phyloP scores from a whole-genome alignment of 306 rosid genomes.

The Glycine tomentella region DNA sequence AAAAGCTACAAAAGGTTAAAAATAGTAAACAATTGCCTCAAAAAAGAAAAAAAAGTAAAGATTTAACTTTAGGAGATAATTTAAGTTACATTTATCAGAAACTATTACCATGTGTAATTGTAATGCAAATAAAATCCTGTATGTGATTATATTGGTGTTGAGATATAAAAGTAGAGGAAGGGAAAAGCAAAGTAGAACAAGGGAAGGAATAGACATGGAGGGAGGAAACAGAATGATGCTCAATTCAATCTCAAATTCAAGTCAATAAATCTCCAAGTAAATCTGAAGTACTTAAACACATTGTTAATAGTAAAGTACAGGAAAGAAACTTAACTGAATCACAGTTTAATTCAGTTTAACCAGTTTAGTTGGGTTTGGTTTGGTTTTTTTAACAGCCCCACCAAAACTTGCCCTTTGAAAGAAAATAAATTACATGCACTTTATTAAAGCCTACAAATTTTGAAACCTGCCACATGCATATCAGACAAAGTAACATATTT shows the following conservation, averaged over 20 bases:
- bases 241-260: constrained; percentile 25
- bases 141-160: constrained; percentile 26
- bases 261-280: constrained; percentile 32
- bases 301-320: not conserved
- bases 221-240: constrained; percentile 17
- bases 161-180: constrained; percentile 16
- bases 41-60: constrained; percentile 24
- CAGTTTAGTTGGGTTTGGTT: too few relatives aligned
- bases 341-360: too few relatives aligned
- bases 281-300: constrained; percentile 18
- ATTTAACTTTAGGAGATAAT: constrained; percentile 4
- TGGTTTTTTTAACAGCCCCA: too few relatives aligned
- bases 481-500: too few relatives aligned
- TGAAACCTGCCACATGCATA: too few relatives aligned
- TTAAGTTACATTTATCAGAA: constrained; percentile 11
- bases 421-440: too few relatives aligned
- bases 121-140: constrained; percentile 14
- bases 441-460: too few relatives aligned
- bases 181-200: constrained; percentile 16
- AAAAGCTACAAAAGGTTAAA: constrained; percentile 26
- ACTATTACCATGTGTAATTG: not conserved
- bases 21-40: constrained; percentile 32
- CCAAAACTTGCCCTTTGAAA: too few relatives aligned
- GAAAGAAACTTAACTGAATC: too few relatives aligned
- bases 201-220: constrained; percentile 24